Base-by-base conservation (phyloP, 2,329 filamentous ascomycete species). In the Teratosphaeria destructans region DNA sequence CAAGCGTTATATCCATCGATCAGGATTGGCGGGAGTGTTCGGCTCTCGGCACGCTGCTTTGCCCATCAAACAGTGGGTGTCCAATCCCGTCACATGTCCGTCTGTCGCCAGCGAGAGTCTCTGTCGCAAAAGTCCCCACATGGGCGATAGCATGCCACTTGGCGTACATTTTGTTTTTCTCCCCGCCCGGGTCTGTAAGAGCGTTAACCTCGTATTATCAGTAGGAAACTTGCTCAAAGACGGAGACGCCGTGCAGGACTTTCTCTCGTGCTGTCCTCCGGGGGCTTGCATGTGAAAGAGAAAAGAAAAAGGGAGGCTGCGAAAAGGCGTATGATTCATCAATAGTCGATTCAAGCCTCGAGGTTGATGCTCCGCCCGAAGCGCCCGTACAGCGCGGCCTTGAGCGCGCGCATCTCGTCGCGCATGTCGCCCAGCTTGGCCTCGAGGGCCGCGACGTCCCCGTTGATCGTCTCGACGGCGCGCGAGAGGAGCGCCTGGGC, bases 281-380 rank as follows among this genome's bases (percentile, higher is more conserved):
- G 43, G 43, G 43, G 43, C 19, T 49, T 49, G 43, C 43, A 49
- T 19, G 43, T 49, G 43, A 10, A 49, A 1, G 10, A 19, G 23
- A 23, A 23, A 23, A 23, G 23, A 23, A 23, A 23, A 2, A 23
- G 23, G 23, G 8, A 23, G n/a, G 43, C 43, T 49, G 43, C 23
- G 8, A 49, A 49, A 23, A 23, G 23, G 23, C 23, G 23, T 1
- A 23, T 2, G 23, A 23, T 23, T 23, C n/a, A n/a, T n/a, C n/a
- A n/a, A 23, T 23, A 23, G 23, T 23, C 53, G 2, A 6, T 8
- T 66, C 60, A 70, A 32, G 88, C 90, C 76, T 99, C 94, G 65
- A 97, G 81, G 76, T 99, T 99, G 80, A 99, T 99, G 74, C 92
- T 95, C 74, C 89, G 85, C 59, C 94, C 94, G 76, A 99, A 99